Conservation (phyloP, 345 rosid genomes). For the Cardiospermum halicacabum region DNA sequence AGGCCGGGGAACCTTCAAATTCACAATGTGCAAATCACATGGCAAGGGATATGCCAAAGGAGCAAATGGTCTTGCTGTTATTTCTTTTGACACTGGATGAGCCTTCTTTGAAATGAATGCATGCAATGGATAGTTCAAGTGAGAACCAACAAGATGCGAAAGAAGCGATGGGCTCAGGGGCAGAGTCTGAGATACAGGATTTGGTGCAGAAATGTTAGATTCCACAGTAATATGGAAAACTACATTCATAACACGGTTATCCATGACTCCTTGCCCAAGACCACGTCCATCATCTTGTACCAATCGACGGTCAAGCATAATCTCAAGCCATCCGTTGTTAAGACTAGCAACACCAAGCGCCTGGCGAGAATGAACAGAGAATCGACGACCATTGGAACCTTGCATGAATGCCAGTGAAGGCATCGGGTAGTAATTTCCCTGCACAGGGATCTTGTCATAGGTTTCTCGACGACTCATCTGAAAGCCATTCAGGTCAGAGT, state of each 20-base stretch:
- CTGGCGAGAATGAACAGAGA: conserved; percentile 89
- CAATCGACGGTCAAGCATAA: conserved; percentile 91
- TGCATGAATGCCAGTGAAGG: conserved; percentile 90
- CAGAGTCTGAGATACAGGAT: conserved; percentile 34
- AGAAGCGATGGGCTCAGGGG: conserved; percentile 82
- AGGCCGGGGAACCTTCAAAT: conserved; percentile 79
- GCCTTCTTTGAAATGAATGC: conserved; percentile 74
- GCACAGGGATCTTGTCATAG: conserved; percentile 90
- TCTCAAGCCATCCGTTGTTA: conserved; percentile 86
- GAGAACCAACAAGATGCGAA: conserved; percentile 68
- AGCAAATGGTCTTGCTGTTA: conserved; percentile 48
- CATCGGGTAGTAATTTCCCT: conserved; percentile 98
- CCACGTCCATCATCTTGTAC: conserved; percentile 93
- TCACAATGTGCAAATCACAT: conserved; percentile 86
- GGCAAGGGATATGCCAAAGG: conserved; percentile 74
- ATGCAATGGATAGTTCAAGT: conserved; percentile 77
- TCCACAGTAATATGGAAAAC: conserved; percentile 71
- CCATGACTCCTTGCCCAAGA: conserved; percentile 95
- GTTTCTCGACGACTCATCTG: conserved; percentile 98
- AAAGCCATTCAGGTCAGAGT: conserved; percentile 93
- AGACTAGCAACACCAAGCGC: conserved; percentile 80
- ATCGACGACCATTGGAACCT: conserved; percentile 76
- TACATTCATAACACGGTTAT: conserved; percentile 72
- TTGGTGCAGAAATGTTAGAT: conserved; percentile 54
- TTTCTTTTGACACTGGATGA: conserved; percentile 56